These are phyloP conservation scores for Penicillium pancosmium DNA, from an alignment of 495 filamentous ascomycete genomes.

Conservation along the genomic window DNA sequence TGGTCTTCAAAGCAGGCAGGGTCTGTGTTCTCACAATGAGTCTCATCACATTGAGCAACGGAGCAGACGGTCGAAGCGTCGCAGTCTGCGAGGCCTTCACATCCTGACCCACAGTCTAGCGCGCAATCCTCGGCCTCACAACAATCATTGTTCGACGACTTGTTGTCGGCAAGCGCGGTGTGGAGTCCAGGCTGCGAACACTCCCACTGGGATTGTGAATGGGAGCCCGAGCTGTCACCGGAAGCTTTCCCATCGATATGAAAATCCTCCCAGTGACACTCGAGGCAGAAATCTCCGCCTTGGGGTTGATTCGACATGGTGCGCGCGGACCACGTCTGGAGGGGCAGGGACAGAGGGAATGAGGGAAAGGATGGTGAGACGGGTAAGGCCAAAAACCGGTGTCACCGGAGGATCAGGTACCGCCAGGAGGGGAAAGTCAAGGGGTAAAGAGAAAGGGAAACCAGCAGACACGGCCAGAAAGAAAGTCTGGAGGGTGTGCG, in stretches of 20 bases:
- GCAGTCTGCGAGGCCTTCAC: constrained; percentile 51
- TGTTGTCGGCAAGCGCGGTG: constrained; percentile 28
- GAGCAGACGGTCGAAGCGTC: constrained; percentile 45
- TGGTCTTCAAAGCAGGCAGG: constrained; percentile 47
- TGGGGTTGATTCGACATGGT: constrained; percentile 43
- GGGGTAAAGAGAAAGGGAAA: background rate
- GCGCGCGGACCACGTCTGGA: constrained; percentile 22
- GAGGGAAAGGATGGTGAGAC: constrained; percentile 5
- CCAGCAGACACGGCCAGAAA: background rate
- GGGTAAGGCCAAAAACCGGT: constrained; percentile 5
- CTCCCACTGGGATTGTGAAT: constrained; percentile 32
- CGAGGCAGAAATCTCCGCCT: constrained; percentile 44
- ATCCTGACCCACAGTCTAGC: constrained; percentile 44
- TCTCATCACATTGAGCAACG: constrained; percentile 35
- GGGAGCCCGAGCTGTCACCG: constrained; percentile 23
- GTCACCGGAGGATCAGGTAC: constrained; percentile 1
- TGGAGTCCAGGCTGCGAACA: constrained; percentile 38
- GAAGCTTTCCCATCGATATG: constrained; percentile 39
- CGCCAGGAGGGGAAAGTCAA: background rate
- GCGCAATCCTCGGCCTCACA: constrained; percentile 50
- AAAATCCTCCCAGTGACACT: constrained; percentile 48
- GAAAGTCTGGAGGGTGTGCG: constrained; percentile 8
- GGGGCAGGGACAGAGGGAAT: background rate
- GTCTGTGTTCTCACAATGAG: constrained; percentile 35
- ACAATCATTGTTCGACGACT: constrained; percentile 40